Base-by-base conservation (phyloP, 2,329 filamentous ascomycete genomes). In the Paecilomyces sp. region DNA sequence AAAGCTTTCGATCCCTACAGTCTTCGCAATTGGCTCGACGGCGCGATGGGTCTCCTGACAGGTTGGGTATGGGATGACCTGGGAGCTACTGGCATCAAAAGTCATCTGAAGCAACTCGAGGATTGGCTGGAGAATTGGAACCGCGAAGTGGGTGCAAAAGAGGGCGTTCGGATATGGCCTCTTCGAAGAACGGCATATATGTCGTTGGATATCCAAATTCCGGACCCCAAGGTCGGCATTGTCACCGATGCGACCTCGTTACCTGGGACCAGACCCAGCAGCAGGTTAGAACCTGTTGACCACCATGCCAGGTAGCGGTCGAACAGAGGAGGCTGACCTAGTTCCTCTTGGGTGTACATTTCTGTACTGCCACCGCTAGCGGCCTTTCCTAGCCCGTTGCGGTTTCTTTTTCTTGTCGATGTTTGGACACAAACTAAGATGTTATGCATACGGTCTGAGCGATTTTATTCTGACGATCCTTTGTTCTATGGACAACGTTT, bases 51-150 rank as follows among this genome's bases (percentile, higher is more conserved):
- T 1, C 80, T 95, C 3, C 76, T 92, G 34, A 97, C 94, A 0
- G 90, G 93, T 24, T 99, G 92, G 90, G 69, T 97, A 34, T 97
- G 92, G 91, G 94, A 99, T 61, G 93, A 97, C 71, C 68, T 93
- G 24, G 92, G 93, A 1, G 76, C 91, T 36, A 90, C 90, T 3
- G 86, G 83, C 8, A 83, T 89, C 61, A 97, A 97, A 78, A 79
- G 81, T 24, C 83, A 87, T 58, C 74, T 96, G 54, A 83, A 81
- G 58, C 81, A 78, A 9, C 77, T 97, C 18, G 94, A 99, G 76
- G 75, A 74, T 41, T 96, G 90, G 86, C 83, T 99, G 58, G 89
- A 95, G 64, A 82, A 86, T 61, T 97, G 93, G 92, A 99, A 99
- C 72, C 71, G 73, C 8, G 85, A 90, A 62, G 75, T 81, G 9